A percentile compares a stretch with the other conserved stretches of the same genome.
These are phyloP conservation scores for Coriolopsis trogii DNA, from an alignment of 1,284 basidiomycete genomes.

Conservation along the genomic window DNA sequence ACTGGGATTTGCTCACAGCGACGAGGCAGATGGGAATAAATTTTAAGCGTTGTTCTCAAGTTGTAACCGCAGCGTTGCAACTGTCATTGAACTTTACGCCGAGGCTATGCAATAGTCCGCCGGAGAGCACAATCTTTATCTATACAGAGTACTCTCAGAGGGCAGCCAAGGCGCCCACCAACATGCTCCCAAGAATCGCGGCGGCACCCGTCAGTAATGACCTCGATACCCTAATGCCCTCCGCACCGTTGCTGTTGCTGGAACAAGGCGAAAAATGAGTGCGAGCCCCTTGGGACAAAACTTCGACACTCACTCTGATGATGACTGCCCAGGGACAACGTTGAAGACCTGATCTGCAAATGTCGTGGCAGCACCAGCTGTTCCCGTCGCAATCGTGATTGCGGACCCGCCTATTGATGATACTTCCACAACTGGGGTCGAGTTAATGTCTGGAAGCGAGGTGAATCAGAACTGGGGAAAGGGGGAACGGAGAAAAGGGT, in stretches of 20 bases:
- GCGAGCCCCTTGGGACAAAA: no score
- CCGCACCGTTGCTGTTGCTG: constrained; percentile 3
- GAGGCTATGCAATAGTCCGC: no score
- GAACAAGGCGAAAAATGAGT: background rate
- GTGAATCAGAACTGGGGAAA: background rate
- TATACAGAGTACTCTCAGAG: background rate
- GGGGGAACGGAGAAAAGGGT: background rate
- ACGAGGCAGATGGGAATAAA: background rate
- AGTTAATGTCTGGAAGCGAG: constrained; percentile 9
- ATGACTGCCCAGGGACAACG: constrained; percentile 9
- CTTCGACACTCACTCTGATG: no score
- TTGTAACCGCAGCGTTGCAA: no score
- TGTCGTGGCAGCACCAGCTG: constrained; percentile 23
- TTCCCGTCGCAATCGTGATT: constrained; percentile 24
- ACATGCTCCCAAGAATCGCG: constrained; percentile 17
- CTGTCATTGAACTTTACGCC: no score
- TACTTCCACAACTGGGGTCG: constrained; percentile 29
- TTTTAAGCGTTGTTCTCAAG: no score
- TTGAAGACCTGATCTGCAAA: constrained; percentile 31
- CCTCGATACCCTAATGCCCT: constrained; percentile 1
- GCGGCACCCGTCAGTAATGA: constrained; percentile 14
- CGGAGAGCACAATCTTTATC: no score
- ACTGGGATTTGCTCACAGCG: no score
- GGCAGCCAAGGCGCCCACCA: constrained; percentile 12
- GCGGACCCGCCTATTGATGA: constrained; percentile 23